phyloP scores from a whole-genome alignment of 2,329 filamentous ascomycete species.

The Cladosporium sp. region DNA sequence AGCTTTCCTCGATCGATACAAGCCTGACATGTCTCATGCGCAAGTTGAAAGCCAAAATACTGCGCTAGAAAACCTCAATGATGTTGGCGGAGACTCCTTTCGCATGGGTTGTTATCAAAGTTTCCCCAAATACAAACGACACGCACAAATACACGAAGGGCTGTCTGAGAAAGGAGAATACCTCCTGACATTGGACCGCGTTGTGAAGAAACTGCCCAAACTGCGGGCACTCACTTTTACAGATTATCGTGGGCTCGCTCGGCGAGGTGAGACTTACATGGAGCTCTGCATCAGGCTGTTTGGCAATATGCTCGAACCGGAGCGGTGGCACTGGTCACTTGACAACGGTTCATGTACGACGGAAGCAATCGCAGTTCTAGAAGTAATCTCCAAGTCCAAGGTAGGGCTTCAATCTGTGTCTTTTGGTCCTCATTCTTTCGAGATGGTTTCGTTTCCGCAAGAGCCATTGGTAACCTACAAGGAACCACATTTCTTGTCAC shows the following conservation, averaged over 20 bases:
- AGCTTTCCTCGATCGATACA: neutral
- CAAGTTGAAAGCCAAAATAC: neutral
- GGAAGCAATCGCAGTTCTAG: neutral
- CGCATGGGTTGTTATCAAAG: conserved; percentile 4
- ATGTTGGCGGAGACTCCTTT: neutral
- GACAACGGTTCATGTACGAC: neutral
- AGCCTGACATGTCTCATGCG: neutral
- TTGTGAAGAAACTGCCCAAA: neutral
- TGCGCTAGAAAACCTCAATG: neutral
- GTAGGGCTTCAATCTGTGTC: neutral
- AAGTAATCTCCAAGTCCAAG: neutral
- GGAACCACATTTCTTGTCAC: neutral
- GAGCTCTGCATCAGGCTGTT: neutral
- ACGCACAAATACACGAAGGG: neutral
- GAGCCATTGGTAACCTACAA: neutral
- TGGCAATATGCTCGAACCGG: conserved; percentile 4
- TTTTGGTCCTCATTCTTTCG: neutral
- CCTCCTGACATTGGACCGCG: neutral
- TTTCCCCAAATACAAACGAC: neutral
- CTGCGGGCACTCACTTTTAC: conserved; percentile 2
- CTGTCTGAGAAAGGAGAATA: neutral
- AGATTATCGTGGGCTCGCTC: conserved; percentile 5
- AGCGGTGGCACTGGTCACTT: conserved; percentile 2
- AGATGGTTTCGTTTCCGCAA: neutral
- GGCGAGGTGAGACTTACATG: neutral